Conservation (phyloP, 1,284 basidiomycete genomes). For the Ustilago curta region DNA sequence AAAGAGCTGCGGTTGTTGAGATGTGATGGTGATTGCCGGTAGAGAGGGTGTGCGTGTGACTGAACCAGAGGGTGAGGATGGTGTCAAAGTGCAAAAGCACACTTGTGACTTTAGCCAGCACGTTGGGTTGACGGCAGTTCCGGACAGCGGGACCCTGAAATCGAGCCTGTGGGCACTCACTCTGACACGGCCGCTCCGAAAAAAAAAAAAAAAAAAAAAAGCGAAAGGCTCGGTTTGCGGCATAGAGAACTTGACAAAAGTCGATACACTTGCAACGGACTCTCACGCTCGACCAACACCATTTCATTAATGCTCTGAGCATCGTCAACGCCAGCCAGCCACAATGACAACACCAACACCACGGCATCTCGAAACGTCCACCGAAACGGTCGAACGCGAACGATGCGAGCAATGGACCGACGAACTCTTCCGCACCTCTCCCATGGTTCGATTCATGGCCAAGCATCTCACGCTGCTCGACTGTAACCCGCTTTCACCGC, state of each 20-base stretch:
- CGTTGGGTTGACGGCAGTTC: constrained; percentile 3
- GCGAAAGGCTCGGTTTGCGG: neutral
- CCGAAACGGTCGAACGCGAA: constrained; percentile 44
- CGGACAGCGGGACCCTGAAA: constrained; percentile 12
- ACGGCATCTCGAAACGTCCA: constrained; percentile 41
- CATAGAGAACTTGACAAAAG: neutral
- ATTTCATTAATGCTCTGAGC: constrained; percentile 2
- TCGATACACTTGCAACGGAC: neutral
- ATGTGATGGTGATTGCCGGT: neutral
- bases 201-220: neutral
- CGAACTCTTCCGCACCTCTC: constrained; percentile 62
- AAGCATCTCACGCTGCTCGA: constrained; percentile 63
- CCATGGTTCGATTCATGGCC: constrained; percentile 68
- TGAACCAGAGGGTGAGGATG: neutral
- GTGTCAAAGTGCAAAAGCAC: neutral
- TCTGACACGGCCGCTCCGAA: constrained; percentile 2
- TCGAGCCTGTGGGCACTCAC: neutral
- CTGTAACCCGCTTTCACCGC: constrained; percentile 56
- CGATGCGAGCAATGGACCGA: constrained; percentile 63
- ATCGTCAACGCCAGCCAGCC: neutral
- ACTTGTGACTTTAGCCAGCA: neutral
- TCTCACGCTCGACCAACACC: constrained; percentile 6
- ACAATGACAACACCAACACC: constrained; percentile 33
- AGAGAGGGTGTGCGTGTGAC: neutral
- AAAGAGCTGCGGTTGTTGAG: neutral